Evolutionary conservation across 257 asterid genomes (phyloP).

Genomic region (Coffea eugenioides): DNA sequence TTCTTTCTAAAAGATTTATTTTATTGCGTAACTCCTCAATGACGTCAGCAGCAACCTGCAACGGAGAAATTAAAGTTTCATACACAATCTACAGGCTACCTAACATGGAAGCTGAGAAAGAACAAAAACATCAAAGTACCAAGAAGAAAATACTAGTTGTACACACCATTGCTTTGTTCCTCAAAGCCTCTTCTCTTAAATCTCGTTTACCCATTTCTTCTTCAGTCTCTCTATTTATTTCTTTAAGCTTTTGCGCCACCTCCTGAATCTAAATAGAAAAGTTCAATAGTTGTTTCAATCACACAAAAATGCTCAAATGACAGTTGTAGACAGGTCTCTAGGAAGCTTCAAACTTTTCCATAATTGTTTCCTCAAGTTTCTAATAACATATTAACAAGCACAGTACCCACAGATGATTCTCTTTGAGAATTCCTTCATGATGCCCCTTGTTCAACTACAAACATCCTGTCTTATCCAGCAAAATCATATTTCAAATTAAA

Average conservation of each 20-base stretch:
- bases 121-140: background rate
- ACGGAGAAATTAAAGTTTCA: background rate
- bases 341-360: too few species aligned
- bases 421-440: background rate
- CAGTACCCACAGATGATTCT: background rate
- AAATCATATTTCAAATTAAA: background rate
- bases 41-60: constrained; percentile 53
- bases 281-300: background rate
- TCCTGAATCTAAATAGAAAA: constrained; percentile 35
- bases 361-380: too few species aligned
- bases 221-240: constrained; percentile 32
- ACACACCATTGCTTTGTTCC: constrained; percentile 36
- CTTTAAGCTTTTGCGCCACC: constrained; percentile 18
- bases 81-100: background rate
- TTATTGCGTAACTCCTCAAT: constrained; percentile 41
- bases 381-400: too few species aligned
- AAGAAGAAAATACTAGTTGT: background rate
- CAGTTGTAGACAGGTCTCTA: background rate
- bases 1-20: constrained; percentile 36
- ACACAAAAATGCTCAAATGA: background rate
- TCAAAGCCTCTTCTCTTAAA: constrained; percentile 48
- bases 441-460: background rate
- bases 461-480: background rate
- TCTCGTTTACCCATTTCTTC: constrained; percentile 48
- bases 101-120: background rate